These are phyloP conservation scores for Grosmannia serpens DNA, from an alignment of 2,329 filamentous ascomycete genomes.

Conservation along the genomic window DNA sequence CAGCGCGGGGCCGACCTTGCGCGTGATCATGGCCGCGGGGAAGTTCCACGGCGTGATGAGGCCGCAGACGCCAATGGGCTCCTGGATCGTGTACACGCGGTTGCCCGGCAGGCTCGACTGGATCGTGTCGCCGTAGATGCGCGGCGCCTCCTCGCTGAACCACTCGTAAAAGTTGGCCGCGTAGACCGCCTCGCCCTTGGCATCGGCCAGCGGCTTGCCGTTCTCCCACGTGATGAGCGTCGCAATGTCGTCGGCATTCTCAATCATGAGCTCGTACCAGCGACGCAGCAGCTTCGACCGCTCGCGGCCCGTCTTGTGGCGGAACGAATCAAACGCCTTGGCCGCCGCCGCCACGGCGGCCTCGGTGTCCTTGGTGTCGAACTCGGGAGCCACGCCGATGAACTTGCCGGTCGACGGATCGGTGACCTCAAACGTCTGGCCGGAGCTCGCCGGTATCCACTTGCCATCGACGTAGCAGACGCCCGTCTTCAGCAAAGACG, in stretches of 20 bases:
- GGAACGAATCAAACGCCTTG: slow-evolving; percentile 61
- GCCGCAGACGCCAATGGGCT: slow-evolving; percentile 74
- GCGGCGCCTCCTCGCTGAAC: slow-evolving; percentile 70
- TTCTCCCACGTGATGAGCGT: slow-evolving; percentile 84
- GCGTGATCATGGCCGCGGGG: slow-evolving; percentile 63
- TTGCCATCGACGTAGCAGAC: slow-evolving; percentile 81
- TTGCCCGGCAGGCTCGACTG: slow-evolving; percentile 59
- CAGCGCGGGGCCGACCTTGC: slow-evolving; percentile 61
- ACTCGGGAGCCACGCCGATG: slow-evolving; percentile 79
- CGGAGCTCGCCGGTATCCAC: slow-evolving; percentile 77
- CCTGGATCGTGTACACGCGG: slow-evolving; percentile 65
- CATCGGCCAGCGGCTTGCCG: slow-evolving; percentile 70
- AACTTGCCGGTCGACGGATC: slow-evolving; percentile 75
- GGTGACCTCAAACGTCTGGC: slow-evolving; percentile 80
- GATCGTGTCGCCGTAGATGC: slow-evolving; percentile 65
- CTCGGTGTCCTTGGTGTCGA: slow-evolving; percentile 65
- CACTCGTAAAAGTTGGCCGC: slow-evolving; percentile 69
- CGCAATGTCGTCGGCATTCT: slow-evolving; percentile 70
- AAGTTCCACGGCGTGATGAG: slow-evolving; percentile 89
- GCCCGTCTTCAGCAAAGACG: slow-evolving; percentile 73
- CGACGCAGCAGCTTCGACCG: slow-evolving; percentile 61
- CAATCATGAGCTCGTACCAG: slow-evolving; percentile 72
- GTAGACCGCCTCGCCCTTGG: slow-evolving; percentile 60
- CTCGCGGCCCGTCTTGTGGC: slow-evolving; percentile 60
- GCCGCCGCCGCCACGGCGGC: slow-evolving; percentile 75